phyloP scores from a whole-genome alignment of 352 stramenopile species.

The Pythium folliculosum region DNA sequence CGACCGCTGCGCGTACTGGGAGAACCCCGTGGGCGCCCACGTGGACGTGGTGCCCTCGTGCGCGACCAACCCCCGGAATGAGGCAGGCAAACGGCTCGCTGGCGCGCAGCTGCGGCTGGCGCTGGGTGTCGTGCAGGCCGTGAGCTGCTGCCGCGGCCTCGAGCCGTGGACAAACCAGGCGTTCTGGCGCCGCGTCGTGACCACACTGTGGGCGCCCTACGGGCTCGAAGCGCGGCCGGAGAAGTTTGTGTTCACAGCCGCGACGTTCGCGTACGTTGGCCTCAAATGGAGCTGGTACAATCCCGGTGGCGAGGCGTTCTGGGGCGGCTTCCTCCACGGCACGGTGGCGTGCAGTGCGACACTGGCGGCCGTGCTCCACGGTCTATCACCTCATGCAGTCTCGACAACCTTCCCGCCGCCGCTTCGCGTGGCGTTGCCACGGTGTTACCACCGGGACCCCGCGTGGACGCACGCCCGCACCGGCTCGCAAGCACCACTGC shows the following conservation, averaged over 20 bases:
- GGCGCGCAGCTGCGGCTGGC: not conserved
- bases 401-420: too few species aligned
- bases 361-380: too few species aligned
- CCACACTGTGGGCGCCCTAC: too few species aligned
- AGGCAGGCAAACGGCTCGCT: too few species aligned
- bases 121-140: not conserved
- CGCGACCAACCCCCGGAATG: too few species aligned
- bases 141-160: not conserved
- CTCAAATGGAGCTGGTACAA: not conserved
- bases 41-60: not conserved
- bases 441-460: too few species aligned
- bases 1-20: too few species aligned
- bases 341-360: too few species aligned
- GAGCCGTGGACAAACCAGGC: not conserved
- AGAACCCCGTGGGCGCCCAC: too few species aligned
- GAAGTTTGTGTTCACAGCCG: not conserved
- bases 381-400: too few species aligned
- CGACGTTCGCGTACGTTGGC: not conserved
- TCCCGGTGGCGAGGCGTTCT: not conserved
- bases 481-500: too few species aligned
- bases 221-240: not conserved
- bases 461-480: too few species aligned
- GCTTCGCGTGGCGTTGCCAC: not conserved
- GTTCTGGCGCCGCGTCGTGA: not conserved
- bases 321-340: not conserved